A percentile compares a stretch with the other conserved stretches of the same genome.
These are phyloP conservation scores for Artemisia annua DNA, from an alignment of 129 eudicot species.

Conservation along the genomic window DNA sequence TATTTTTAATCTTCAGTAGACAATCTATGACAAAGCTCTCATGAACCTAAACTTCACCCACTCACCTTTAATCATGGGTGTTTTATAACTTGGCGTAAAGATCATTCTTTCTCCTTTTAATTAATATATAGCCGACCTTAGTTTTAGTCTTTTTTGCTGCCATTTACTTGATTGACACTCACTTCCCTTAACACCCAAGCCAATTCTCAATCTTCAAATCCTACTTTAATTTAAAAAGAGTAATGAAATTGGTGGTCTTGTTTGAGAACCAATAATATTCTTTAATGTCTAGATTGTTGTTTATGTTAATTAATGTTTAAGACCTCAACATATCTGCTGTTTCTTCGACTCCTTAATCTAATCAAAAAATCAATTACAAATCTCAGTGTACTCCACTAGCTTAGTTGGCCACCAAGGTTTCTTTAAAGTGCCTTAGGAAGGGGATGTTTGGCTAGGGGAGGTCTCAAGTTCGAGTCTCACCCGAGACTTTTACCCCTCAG, in stretches of 20 bases:
- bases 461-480: no score
- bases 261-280: background rate
- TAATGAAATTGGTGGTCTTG: background rate
- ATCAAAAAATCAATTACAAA: no score
- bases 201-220: slow-evolving; percentile 14
- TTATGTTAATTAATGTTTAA: no score
- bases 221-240: background rate
- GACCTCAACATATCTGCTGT: no score
- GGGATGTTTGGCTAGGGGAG: no score
- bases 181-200: slow-evolving; percentile 65
- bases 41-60: slow-evolving; percentile 5
- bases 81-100: slow-evolving; percentile 47
- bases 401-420: no score
- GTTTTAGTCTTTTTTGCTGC: background rate
- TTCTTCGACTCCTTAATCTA: no score
- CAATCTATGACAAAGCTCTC: background rate
- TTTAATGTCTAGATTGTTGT: no score
- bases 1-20: background rate
- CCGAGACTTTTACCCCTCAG: no score
- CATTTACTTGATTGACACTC: slow-evolving; percentile 3
- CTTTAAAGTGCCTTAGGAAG: no score
- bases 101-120: slow-evolving; percentile 45
- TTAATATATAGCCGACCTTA: slow-evolving; percentile 22
- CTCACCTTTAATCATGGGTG: slow-evolving; percentile 22
- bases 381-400: no score